Percentiles rank a stretch among this genome's conserved stretches.
Conservation (phyloP, 2,329 filamentous ascomycete species). For the Pezicula rhizophila region DNA sequence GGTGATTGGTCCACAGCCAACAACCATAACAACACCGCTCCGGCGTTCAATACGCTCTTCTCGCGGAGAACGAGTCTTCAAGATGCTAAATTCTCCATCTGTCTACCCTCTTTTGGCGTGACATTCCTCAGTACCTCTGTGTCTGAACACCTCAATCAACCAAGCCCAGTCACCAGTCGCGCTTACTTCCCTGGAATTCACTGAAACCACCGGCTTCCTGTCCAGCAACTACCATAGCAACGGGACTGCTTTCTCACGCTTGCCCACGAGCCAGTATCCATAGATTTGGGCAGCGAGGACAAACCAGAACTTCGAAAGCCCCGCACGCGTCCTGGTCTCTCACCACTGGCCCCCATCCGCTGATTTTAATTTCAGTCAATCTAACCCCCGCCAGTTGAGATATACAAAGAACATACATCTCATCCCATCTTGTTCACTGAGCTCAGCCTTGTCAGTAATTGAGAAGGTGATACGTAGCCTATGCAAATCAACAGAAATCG, state of each 20-base stretch:
- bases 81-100: neutral
- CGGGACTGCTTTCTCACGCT: slow-evolving; percentile 1
- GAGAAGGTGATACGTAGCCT: neutral
- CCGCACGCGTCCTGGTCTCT: too few relatives aligned
- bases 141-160: slow-evolving; percentile 1
- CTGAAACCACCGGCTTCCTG: slow-evolving; percentile 4
- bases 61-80: too few relatives aligned
- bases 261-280: neutral
- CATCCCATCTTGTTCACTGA: too few relatives aligned
- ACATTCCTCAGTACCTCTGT: neutral
- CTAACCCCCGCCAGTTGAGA: too few relatives aligned
- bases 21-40: neutral
- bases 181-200: slow-evolving; percentile 23
- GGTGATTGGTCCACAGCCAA: neutral
- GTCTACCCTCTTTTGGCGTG: neutral
- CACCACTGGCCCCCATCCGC: too few relatives aligned
- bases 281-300: neutral
- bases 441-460: too few relatives aligned
- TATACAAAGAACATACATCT: too few relatives aligned
- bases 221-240: neutral
- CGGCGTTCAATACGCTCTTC: neutral
- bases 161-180: slow-evolving; percentile 11
- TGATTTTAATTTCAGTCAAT: neutral
- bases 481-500: neutral
- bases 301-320: neutral